Evolutionary conservation across 176 grass and related monocot species (phyloP), one percentile per base, ranked within the genome.

Genomic region (Carex cristatella): DNA sequence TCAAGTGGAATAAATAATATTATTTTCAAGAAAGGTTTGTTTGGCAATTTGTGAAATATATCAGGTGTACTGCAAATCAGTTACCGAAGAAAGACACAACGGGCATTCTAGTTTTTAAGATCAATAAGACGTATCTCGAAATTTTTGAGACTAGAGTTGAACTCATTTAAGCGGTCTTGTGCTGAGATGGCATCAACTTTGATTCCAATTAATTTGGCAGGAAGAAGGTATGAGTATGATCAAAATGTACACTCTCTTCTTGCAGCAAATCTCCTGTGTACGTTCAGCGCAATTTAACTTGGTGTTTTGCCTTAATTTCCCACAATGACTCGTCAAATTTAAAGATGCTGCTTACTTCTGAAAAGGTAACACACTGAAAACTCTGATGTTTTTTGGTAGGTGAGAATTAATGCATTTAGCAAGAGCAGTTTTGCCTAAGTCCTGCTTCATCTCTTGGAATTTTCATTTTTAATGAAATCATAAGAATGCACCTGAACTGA

Each of bases 391-490:
- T 42, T 67, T 84, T 0, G 93, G 96, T 60, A 99, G 85, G 88
- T 95, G 90, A 84, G 93, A 99, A 88, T 99, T 99, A 54, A 99
- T 90, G 77, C 79, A 89, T 72, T 94, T 90, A n/a, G 85, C 88
- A 87, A 94, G 93, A 84, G 57, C 27, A 85, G 91, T 95, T 46
- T 88, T 93, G 83, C 85, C 46, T 87, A 84, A 86, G 86, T 99
- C 93, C 1, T 90, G 74, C 37, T 90, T 68, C 96, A 85, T 84
- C 73, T 67, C 89, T 87, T 90, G 96, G 96, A 28, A 99, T 95
- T 70, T 95, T 91, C 96, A 99, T 95, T 88, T 99, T 99, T 73
- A 95, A 73, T 57, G 96, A 92, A 60, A 99, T 94, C 86, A 93
- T 94, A 81, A 5, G 96, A 99, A 88, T 99, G 93, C 31, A 99